Evolutionary conservation across 2,329 filamentous ascomycete genomes (phyloP).

Genomic region (Penicillium sp.): DNA sequence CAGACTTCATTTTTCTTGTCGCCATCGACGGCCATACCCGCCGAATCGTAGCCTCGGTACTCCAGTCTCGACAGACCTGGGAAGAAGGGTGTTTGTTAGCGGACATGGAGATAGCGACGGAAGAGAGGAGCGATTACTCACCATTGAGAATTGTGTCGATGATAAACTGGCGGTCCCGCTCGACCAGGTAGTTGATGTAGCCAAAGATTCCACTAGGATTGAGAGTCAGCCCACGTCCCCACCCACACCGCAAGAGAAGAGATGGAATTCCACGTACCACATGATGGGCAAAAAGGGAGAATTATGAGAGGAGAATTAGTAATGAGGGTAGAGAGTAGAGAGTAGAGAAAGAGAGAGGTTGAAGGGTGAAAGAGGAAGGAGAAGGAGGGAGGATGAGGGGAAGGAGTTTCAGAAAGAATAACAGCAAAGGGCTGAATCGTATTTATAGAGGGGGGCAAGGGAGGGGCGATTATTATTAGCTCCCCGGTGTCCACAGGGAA

Average conservation of each 20-base stretch:
- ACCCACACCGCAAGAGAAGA: not conserved
- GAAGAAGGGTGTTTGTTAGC: slow-evolving; percentile 11
- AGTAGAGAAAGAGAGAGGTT: slow-evolving; percentile 5
- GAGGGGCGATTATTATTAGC: slow-evolving; percentile 27
- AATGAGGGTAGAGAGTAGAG: slow-evolving; percentile 1
- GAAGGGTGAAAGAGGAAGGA: not conserved
- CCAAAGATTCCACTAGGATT: slow-evolving; percentile 63
- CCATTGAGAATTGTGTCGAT: slow-evolving; percentile 95
- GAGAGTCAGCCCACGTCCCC: slow-evolving; percentile 17
- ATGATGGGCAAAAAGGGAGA: slow-evolving; percentile 30
- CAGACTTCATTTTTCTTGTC: slow-evolving; percentile 99
- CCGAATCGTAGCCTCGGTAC: slow-evolving; percentile 98
- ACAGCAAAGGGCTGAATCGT: slow-evolving; percentile 12
- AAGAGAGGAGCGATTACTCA: slow-evolving; percentile 41
- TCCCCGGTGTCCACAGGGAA: slow-evolving; percentile 17
- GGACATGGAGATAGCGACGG: slow-evolving; percentile 3
- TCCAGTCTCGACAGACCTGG: slow-evolving; percentile 91
- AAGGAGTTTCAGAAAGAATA: slow-evolving; percentile 11
- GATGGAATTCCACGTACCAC: slow-evolving; percentile 35
- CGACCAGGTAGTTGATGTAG: slow-evolving; percentile 98
- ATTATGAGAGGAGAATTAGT: slow-evolving; percentile 1
- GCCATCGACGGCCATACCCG: slow-evolving; percentile 91
- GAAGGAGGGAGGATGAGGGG: slow-evolving; percentile 11
- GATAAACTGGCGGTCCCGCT: slow-evolving; percentile 97
- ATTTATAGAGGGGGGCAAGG: slow-evolving; percentile 31